phyloP scores from a whole-genome alignment of 148 eudicot species.

The Rhododendron kiyosumense region DNA sequence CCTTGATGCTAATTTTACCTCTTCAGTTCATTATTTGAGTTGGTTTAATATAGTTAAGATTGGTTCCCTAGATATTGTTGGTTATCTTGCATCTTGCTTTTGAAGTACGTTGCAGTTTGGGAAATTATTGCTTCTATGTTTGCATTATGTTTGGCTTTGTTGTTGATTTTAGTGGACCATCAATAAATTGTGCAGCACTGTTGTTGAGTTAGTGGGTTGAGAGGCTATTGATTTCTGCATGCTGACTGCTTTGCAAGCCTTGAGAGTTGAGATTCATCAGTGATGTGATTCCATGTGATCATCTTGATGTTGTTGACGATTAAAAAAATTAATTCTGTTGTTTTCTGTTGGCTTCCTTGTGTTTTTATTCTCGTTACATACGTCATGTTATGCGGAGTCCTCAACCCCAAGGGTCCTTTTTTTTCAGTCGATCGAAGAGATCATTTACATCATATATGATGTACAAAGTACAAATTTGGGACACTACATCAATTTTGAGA shows the following conservation, averaged over 20 bases:
- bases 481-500: not conserved
- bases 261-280: not conserved
- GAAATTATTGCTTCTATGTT: not conserved
- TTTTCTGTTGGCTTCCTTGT: not conserved
- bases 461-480: not conserved
- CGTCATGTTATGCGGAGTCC: not conserved
- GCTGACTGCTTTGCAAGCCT: not conserved
- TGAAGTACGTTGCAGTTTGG: not conserved
- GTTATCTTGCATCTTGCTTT: not conserved
- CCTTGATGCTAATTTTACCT: not conserved
- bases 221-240: not conserved
- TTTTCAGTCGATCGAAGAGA: not conserved
- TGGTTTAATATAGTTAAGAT: not conserved
- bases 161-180: not conserved
- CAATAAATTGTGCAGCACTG: not conserved
- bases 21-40: not conserved
- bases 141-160: not conserved
- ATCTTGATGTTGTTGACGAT: constrained; percentile 3
- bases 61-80: not conserved
- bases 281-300: not conserved
- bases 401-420: not conserved
- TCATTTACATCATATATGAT: not conserved
- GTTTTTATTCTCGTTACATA: not conserved
- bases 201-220: not conserved
- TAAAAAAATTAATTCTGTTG: not conserved